Evolutionary conservation across 2,329 filamentous ascomycete species (phyloP).

Genomic region (Phaeophleospora eucalypticola): DNA sequence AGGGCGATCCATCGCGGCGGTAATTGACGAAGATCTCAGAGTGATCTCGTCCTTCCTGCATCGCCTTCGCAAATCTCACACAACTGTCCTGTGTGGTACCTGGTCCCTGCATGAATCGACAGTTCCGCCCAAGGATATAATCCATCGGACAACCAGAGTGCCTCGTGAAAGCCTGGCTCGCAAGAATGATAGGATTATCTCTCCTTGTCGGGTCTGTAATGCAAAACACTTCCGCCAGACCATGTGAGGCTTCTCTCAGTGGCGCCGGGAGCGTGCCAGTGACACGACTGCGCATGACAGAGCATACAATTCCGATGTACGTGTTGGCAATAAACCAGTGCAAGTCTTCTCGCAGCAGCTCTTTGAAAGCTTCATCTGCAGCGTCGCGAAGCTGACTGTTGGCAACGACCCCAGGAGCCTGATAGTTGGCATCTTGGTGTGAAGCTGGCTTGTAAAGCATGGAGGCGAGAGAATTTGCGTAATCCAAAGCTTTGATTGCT

Average conservation of each 20-base stretch:
- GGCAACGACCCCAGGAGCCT: slow-evolving; percentile 44
- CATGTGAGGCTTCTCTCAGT: slow-evolving; percentile 64
- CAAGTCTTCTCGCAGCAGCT: slow-evolving; percentile 62
- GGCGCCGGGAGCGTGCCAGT: slow-evolving; percentile 61
- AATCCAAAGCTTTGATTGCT: slow-evolving; percentile 64
- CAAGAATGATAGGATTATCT: slow-evolving; percentile 73
- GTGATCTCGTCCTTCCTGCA: slow-evolving; percentile 60
- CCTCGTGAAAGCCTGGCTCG: slow-evolving; percentile 69
- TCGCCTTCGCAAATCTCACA: slow-evolving; percentile 30
- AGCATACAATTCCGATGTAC: slow-evolving; percentile 63
- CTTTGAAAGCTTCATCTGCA: slow-evolving; percentile 58
- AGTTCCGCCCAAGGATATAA: slow-evolving; percentile 71
- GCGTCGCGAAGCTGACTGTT: slow-evolving; percentile 56
- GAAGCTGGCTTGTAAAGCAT: slow-evolving; percentile 46
- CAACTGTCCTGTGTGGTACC: slow-evolving; percentile 46
- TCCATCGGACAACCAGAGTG: slow-evolving; percentile 70
- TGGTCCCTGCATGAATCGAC: slow-evolving; percentile 72
- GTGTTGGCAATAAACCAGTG: slow-evolving; percentile 66
- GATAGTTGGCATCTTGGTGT: background rate
- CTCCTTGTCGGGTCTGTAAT: slow-evolving; percentile 66
- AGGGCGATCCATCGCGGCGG: slow-evolving; percentile 67
- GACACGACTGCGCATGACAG: slow-evolving; percentile 63
- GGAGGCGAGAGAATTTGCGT: slow-evolving; percentile 63
- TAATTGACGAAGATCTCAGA: slow-evolving; percentile 72
- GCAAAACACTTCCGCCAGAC: slow-evolving; percentile 72